Evolutionary conservation across 129 eudicot species (phyloP).

Genomic region (Rutidosis leptorrhynchoides): DNA sequence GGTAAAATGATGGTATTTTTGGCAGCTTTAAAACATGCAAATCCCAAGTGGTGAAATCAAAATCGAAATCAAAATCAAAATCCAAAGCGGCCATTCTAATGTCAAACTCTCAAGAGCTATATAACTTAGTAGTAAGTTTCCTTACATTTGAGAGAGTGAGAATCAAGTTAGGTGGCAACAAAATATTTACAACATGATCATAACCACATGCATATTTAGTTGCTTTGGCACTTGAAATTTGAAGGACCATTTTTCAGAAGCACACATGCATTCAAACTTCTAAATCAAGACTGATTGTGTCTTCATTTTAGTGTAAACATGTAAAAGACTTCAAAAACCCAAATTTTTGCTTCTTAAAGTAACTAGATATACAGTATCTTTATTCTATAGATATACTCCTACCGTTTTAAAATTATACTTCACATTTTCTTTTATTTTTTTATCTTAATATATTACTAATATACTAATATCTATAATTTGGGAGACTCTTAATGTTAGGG

Average conservation of each 20-base stretch:
- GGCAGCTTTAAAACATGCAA: slow-evolving; percentile 43
- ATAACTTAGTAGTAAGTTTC: too few species aligned
- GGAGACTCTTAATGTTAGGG: too few species aligned
- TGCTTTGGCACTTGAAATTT: slow-evolving; percentile 14
- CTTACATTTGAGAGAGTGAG: slow-evolving; percentile 16
- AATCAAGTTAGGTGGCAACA: slow-evolving; percentile 27
- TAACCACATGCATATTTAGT: too few species aligned
- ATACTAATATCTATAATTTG: too few species aligned
- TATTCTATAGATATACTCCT: slow-evolving; percentile 12
- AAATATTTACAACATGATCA: too few species aligned
- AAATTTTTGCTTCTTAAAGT: slow-evolving; percentile 22
- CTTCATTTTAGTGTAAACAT: slow-evolving; percentile 22
- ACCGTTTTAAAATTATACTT: too few species aligned
- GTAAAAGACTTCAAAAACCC: slow-evolving; percentile 17
- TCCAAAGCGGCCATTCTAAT: slow-evolving; percentile 16
- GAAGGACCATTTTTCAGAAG: slow-evolving; percentile 27
- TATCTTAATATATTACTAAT: too few species aligned
- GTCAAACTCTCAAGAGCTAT: slow-evolving; percentile 1
- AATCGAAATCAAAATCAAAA: too few species aligned
- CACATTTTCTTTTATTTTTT: too few species aligned
- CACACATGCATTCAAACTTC: slow-evolving; percentile 34
- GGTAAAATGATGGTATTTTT: slow-evolving; percentile 39
- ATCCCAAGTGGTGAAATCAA: slow-evolving; percentile 8
- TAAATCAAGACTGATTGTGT: slow-evolving; percentile 30
- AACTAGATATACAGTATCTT: background rate